A percentile compares a stretch with the other conserved stretches of the same genome.
These are phyloP conservation scores for Nannizzia gypsea DNA, from an alignment of 2,329 filamentous ascomycete species.

Conservation along the genomic window DNA sequence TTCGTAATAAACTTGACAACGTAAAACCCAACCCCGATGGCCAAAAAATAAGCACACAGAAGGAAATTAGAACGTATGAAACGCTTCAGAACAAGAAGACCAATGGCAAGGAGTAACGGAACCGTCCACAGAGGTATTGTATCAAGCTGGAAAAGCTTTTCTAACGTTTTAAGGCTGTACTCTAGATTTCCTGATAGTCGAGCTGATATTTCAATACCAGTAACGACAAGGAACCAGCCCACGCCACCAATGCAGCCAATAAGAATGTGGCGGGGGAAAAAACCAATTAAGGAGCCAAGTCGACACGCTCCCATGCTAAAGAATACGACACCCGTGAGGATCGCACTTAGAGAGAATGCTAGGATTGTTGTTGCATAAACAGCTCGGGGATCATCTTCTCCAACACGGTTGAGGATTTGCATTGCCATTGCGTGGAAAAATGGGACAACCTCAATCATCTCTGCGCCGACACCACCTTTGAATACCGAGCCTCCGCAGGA, in stretches of 20 bases:
- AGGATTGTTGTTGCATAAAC: constrained; percentile 91
- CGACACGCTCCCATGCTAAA: constrained; percentile 78
- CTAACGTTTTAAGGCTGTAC: constrained; percentile 65
- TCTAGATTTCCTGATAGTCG: constrained; percentile 73
- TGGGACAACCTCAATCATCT: constrained; percentile 96
- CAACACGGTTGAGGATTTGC: constrained; percentile 67
- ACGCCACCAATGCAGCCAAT: constrained; percentile 97
- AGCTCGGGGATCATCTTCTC: constrained; percentile 67
- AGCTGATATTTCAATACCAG: constrained; percentile 86
- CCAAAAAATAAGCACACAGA: constrained; percentile 74
- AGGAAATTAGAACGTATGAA: constrained; percentile 73
- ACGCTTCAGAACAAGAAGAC: constrained; percentile 64
- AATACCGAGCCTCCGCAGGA: constrained; percentile 78
- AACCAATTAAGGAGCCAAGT: constrained; percentile 85
- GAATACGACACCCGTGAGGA: constrained; percentile 84
- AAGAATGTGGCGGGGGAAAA: constrained; percentile 90
- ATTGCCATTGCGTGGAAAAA: constrained; percentile 99
- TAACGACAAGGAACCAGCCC: constrained; percentile 85
- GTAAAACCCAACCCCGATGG: constrained; percentile 53
- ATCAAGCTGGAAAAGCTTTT: constrained; percentile 59
- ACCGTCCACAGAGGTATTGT: constrained; percentile 74
- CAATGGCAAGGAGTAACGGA: constrained; percentile 62
- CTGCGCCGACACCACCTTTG: constrained; percentile 80
- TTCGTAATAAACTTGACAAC: constrained; percentile 41
- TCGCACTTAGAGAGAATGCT: constrained; percentile 77